These are phyloP conservation scores for Loxodes magnus DNA, from an alignment of 73 alveolate species.

Conservation along the genomic window DNA sequence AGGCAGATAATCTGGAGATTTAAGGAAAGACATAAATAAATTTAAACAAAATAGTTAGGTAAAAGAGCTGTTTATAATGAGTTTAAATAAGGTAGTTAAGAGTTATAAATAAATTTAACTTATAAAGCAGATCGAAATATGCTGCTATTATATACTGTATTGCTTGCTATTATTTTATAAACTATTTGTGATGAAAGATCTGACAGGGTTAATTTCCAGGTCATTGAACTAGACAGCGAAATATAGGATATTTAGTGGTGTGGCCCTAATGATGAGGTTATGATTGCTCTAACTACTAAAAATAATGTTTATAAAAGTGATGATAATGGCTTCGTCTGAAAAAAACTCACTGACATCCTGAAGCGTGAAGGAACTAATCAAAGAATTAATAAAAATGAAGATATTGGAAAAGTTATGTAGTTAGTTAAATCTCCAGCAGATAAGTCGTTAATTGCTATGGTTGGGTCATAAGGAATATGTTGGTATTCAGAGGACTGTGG, in stretches of 20 bases:
- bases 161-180: no score
- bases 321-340: conserved; percentile 71
- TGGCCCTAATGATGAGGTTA: conserved; percentile 36
- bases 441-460: conserved; percentile 43
- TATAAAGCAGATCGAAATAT: no score
- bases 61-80: no score
- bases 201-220: conserved; percentile 4
- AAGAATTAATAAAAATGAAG: no score
- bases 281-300: conserved; percentile 49
- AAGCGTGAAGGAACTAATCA: conserved; percentile 25
- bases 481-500: conserved; percentile 87
- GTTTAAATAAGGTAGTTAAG: no score
- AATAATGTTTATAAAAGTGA: conserved; percentile 54
- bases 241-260: conserved; percentile 57
- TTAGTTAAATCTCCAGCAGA: conserved; percentile 56
- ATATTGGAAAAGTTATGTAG: conserved; percentile 47
- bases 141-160: no score
- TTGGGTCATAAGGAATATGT: conserved; percentile 62
- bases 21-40: no score
- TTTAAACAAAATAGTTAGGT: no score
- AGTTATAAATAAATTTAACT: no score
- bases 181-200: no score
- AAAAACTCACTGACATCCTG: conserved; percentile 19
- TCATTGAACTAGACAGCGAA: conserved; percentile 21
- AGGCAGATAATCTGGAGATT: no score